Conservation (phyloP, 495 filamentous ascomycete genomes). For the Lasiosphaeriaceae sp. region DNA sequence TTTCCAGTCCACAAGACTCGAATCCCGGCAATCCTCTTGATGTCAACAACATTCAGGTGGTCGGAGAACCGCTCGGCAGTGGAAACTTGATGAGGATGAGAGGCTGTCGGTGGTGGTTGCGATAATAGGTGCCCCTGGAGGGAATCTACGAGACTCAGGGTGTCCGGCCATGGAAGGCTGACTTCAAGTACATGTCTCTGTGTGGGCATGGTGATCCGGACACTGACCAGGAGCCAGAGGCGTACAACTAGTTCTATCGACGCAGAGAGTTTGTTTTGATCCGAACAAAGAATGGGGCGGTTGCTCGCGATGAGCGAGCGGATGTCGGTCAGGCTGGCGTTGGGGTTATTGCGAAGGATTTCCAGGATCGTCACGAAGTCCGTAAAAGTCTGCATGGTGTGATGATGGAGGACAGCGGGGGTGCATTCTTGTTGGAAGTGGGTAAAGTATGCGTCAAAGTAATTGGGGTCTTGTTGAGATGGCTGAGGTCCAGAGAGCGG, state of each 20-base stretch:
- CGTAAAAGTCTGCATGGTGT: not conserved
- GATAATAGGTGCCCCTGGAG: not conserved
- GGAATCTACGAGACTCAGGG: not conserved
- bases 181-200: not conserved
- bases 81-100: not conserved
- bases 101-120: not conserved
- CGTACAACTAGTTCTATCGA: not conserved
- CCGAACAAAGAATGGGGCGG: not conserved
- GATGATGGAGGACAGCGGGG: not conserved
- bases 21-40: conserved; percentile 27
- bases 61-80: not conserved
- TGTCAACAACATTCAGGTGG: not conserved
- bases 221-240: not conserved
- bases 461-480: not conserved
- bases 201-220: not conserved
- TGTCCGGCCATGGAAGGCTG: not conserved
- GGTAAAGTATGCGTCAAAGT: not conserved
- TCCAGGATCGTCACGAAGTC: not conserved
- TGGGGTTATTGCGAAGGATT: not conserved
- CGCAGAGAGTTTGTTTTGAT: not conserved
- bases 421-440: not conserved
- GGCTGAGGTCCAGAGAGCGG: not conserved
- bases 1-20: conserved; percentile 37
- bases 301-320: not conserved
- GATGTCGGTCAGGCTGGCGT: not conserved